Percentiles rank a stretch among this genome's conserved stretches.
These are phyloP conservation scores for Lentinula lateritia DNA, from an alignment of 768 basidiomycete genomes.

Conservation along the genomic window DNA sequence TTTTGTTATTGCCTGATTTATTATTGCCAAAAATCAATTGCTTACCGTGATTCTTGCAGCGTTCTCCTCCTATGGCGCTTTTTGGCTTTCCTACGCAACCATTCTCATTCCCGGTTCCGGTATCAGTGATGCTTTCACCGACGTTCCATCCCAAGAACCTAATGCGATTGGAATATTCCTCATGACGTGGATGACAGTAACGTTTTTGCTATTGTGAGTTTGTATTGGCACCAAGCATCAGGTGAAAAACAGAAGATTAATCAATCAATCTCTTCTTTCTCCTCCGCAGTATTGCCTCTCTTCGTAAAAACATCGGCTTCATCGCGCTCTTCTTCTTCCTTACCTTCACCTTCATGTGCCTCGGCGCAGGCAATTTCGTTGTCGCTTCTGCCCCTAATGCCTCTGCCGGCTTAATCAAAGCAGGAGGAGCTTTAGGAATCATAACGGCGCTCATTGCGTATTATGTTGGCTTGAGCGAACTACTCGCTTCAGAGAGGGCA, in stretches of 20 bases:
- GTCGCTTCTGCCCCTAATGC: background rate
- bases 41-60: slow-evolving; percentile 32
- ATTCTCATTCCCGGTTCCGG: slow-evolving; percentile 71
- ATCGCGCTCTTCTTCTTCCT: slow-evolving; percentile 16
- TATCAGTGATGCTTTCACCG: slow-evolving; percentile 14
- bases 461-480: slow-evolving; percentile 25
- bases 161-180: slow-evolving; percentile 71
- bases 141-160: slow-evolving; percentile 30
- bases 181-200: slow-evolving; percentile 68
- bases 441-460: slow-evolving; percentile 26
- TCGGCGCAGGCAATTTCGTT: slow-evolving; percentile 9
- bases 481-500: slow-evolving; percentile 22
- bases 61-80: slow-evolving; percentile 79
- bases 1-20: background rate
- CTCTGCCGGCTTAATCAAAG: background rate
- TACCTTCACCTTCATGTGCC: slow-evolving; percentile 11
- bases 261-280: background rate
- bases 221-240: background rate
- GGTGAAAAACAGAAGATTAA: background rate
- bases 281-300: slow-evolving; percentile 14
- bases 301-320: slow-evolving; percentile 18
- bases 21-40: background rate
- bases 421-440: slow-evolving; percentile 23
- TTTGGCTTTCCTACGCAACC: slow-evolving; percentile 81
- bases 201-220: slow-evolving; percentile 60